phyloP scores from a whole-genome alignment of 805 yeast genomes.

The Candida boleticola region DNA sequence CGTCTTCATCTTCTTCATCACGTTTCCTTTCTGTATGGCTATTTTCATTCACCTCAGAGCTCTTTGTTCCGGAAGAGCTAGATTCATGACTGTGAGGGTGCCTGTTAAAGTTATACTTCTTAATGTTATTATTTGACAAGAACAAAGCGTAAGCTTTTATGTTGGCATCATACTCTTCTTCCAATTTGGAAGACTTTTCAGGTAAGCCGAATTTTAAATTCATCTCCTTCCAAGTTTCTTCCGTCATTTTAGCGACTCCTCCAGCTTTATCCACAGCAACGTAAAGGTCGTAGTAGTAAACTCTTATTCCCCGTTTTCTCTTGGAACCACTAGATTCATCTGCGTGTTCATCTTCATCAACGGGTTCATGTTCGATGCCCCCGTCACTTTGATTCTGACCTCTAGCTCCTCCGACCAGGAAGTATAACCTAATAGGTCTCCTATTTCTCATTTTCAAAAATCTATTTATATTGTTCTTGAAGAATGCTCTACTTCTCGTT shows the following conservation, averaged over 20 bases:
- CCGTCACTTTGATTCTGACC: no score
- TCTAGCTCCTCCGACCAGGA: slow-evolving; percentile 11
- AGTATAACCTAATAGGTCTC: slow-evolving; percentile 19
- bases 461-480: slow-evolving; percentile 59
- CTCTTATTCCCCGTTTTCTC: slow-evolving; percentile 6
- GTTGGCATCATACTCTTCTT: slow-evolving; percentile 21
- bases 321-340: background rate
- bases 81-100: background rate
- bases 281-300: slow-evolving; percentile 40
- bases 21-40: background rate
- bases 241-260: slow-evolving; percentile 15
- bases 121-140: slow-evolving; percentile 22
- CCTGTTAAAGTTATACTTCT: slow-evolving; percentile 19
- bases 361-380: slow-evolving; percentile 1
- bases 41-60: background rate
- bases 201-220: slow-evolving; percentile 24
- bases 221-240: slow-evolving; percentile 20
- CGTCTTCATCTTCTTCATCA: slow-evolving; percentile 31
- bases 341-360: background rate
- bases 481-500: slow-evolving; percentile 62
- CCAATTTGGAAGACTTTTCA: slow-evolving; percentile 13
- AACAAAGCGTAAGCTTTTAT: slow-evolving; percentile 33
- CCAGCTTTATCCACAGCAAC: slow-evolving; percentile 28
- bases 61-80: background rate
- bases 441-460: slow-evolving; percentile 47